phyloP scores from a whole-genome alignment of 2,329 filamentous ascomycete species.

The Cordyceps cateniannulata region DNA sequence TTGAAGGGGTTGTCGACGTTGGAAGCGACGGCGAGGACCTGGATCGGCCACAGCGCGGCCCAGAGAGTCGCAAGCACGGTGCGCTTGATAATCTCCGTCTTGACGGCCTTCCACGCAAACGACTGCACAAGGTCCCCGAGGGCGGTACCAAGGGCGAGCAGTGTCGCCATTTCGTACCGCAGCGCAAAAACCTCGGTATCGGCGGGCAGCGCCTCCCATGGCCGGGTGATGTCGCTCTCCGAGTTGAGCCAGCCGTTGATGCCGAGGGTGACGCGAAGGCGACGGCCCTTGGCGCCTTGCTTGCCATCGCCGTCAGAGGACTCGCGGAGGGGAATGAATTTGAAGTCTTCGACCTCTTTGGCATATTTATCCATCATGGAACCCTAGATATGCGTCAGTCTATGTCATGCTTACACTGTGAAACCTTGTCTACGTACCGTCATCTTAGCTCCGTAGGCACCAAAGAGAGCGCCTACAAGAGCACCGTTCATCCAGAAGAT shows the following conservation, averaged over 20 bases:
- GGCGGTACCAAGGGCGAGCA: constrained; percentile 69
- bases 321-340: constrained; percentile 65
- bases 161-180: constrained; percentile 71
- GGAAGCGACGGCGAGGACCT: constrained; percentile 58
- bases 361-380: constrained; percentile 85
- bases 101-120: constrained; percentile 68
- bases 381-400: constrained; percentile 37
- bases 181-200: constrained; percentile 78
- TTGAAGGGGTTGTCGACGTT: constrained; percentile 78
- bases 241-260: constrained; percentile 80
- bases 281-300: constrained; percentile 28
- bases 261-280: constrained; percentile 75
- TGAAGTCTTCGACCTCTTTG: constrained; percentile 74
- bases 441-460: constrained; percentile 78
- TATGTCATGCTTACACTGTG: not conserved
- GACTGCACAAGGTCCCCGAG: constrained; percentile 66
- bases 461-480: constrained; percentile 80
- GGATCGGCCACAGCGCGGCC: constrained; percentile 64
- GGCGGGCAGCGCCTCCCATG: constrained; percentile 69
- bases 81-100: constrained; percentile 66
- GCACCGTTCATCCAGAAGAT: constrained; percentile 81
- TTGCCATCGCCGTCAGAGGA: not conserved
- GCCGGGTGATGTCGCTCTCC: constrained; percentile 67
- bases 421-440: constrained; percentile 31
- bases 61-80: constrained; percentile 63